Base-by-base conservation (phyloP, 2,329 filamentous ascomycete genomes). In the Bimuria novae-zelandiae region DNA sequence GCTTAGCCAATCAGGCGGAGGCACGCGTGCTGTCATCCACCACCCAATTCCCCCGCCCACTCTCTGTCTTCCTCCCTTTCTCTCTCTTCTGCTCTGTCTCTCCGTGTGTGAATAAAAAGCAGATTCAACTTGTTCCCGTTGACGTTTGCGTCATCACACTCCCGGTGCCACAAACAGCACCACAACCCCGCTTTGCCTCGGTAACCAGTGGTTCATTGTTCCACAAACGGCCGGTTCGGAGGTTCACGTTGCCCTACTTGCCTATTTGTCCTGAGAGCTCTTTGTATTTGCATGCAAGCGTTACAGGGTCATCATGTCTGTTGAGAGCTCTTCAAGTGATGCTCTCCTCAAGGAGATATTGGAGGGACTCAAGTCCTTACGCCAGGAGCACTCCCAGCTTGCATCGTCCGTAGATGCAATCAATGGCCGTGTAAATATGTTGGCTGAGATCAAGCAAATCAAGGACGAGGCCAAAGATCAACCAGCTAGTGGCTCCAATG, bases 371-470 rank as follows among this genome's bases (percentile, higher is more conserved):
- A 82, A 79, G 62, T 75, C 76, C n/a, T 70, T 87, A 54, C 79
- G 84, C 56, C 68, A 77, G 59, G 84, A 84, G 52, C 82, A 86
- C 63, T 72, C 76, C 37, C 75, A 80, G 33, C 78, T 87, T 39
- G 76, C 82, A 32, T 78, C 81, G 39, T 78, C 79, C 44, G 79
- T 87, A 36, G 83, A 86, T 69, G 78, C 79, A 37, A 84, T 87
- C 71, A 82, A 84, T 60, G 83, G 82, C 45, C 79, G 83, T 50
- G 81, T 87, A 54, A 86, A 87, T 66, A 80, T 83, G 41, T 74
- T 86, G 27, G 79, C 82, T 23, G 81, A 82, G 41, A 78, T 86
- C 61, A 84, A 84, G 70, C 78, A 82, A 59, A 73, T 84, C 27
- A 76, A 79, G 55, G 81, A 84, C 57, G 77, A 77, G 47, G 79